Evolutionary conservation across 2,329 filamentous ascomycete species (phyloP), one percentile per base, ranked within the genome.

Genomic region (Xylaria sp.): DNA sequence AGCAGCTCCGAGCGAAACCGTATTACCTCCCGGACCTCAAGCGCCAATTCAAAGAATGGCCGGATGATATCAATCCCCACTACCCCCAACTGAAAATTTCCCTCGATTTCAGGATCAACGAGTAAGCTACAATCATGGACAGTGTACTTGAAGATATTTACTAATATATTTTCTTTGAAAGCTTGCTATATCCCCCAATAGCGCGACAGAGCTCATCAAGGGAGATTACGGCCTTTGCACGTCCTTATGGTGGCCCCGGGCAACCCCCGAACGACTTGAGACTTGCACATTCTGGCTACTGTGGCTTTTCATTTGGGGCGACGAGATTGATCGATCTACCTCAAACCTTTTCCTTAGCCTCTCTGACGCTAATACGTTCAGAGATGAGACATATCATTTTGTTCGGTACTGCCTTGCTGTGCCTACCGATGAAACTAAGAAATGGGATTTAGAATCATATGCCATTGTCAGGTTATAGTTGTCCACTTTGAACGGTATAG

Each of bases 321-420:
- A 64, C 10, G 53, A 64, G 34, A 64, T 64, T 15, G 61, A 64
- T 39, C 61, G 25, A 39, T 64, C 61, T 18, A 58, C 45, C 4
- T 64, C 53, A 15, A 25, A 43, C 6, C 53, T 64, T 3, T 64
- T 52, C 61, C 9, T 50, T 0, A 64, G 46, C 15, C 43, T 64
- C n/a, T 18, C 61, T 4, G 46, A 64, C 23, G 43, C 61, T 45
- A 45, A 64, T n/a, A 57, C 43, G 23, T 64, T 64, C 32, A 64
- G 61, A 64, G 61, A 64, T 13, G 53, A 64, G 45, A 58, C 61
- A 2, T 64, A 64, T 7, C 43, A 64, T 34, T 64, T 64, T 13
- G 32, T 64, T 50, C 61, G 61, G 15, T 64, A 56, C 13, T 50
- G 53, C 7, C 23, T 52, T 20, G 53, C 53, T 34, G 61, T 64